Conservation (phyloP, 1,284 basidiomycete species). For the Microbotryum silenes-acaulis region DNA sequence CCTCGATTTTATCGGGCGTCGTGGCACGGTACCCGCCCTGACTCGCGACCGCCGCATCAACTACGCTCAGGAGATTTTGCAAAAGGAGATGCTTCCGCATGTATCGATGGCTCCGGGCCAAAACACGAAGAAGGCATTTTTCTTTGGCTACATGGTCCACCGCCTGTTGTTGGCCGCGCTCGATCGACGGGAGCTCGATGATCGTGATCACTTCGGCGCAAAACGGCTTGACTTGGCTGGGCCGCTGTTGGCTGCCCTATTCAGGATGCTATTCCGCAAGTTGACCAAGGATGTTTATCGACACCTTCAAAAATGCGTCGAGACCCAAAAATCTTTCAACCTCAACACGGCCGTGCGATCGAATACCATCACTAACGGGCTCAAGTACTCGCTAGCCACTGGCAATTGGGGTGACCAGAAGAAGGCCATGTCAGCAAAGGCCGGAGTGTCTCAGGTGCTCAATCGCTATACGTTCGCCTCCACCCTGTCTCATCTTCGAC, state of each 20-base stretch:
- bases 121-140: conserved; percentile 97
- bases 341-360: conserved; percentile 87
- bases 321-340: conserved; percentile 92
- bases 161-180: conserved; percentile 85
- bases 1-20: conserved; percentile 95
- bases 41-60: conserved; percentile 85
- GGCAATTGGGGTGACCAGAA: conserved; percentile 99
- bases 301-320: conserved; percentile 97
- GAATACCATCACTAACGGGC: conserved; percentile 93
- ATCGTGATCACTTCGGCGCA: conserved; percentile 99
- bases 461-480: conserved; percentile 99
- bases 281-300: conserved; percentile 95
- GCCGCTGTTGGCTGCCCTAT: conserved; percentile 86
- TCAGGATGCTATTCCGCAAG: conserved; percentile 96
- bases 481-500: conserved; percentile 92
- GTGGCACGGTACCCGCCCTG: conserved; percentile 90
- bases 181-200: conserved; percentile 90
- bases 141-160: conserved; percentile 99
- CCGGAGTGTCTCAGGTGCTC: conserved; percentile 96
- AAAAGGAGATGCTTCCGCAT: conserved; percentile 98
- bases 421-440: conserved; percentile 95
- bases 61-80: conserved; percentile 94
- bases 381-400: conserved; percentile 96
- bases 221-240: conserved; percentile 95
- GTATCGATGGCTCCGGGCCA: conserved; percentile 93